Base-by-base conservation (phyloP, 345 rosid species). In the Eucalyptus cladocalyx region DNA sequence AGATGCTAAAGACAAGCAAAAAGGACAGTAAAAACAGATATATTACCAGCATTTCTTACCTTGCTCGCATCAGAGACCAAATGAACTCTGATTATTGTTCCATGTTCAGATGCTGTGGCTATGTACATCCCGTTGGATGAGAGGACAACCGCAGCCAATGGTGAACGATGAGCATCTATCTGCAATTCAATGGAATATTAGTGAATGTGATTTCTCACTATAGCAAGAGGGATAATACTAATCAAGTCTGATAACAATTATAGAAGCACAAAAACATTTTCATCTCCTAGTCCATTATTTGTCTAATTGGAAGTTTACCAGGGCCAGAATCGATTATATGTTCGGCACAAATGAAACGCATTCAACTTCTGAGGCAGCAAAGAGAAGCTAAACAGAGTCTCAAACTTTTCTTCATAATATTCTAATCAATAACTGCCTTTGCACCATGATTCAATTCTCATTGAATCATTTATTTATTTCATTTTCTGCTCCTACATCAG, bases 71-170 rank as follows among this genome's bases (percentile, higher is more conserved):
- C 97, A 5, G 93, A 93, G 91, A 97, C 98, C 51, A 95, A 93
- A 93, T 96, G 96, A 89, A 97, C 98, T 89, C 99, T 94, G 90
- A 97, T 92, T 88, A 96, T 90, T 87, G 99, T 97, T 89, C 99
- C 99, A 89, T 96, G 98, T 91, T 97, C 99, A 86, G 99, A 97
- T 86, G 99, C 99, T 58, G 99, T 97, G 34, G 99, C 99, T 87
- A 97, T 93, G 90, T 94, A 97, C 94, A 89, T 92, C 90, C 99
- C 99, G 91, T 95, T 95, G 49, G 95, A 92, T 89, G 99, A 96
- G 88, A 97, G 95, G 7, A 93, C 94, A 90, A 96, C 87, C 16
- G 98, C 98, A 92, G 97, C 97, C 94, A 97, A 90, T 80, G 97
- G 97, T 87, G 98, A 90, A 51, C 93, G 95, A 89, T 97, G 99